A percentile compares a stretch with the other conserved stretches of the same genome.
Evolutionary conservation across 2,329 filamentous ascomycete species (phyloP).

Genomic region (Annulohypoxylon truncatum): DNA sequence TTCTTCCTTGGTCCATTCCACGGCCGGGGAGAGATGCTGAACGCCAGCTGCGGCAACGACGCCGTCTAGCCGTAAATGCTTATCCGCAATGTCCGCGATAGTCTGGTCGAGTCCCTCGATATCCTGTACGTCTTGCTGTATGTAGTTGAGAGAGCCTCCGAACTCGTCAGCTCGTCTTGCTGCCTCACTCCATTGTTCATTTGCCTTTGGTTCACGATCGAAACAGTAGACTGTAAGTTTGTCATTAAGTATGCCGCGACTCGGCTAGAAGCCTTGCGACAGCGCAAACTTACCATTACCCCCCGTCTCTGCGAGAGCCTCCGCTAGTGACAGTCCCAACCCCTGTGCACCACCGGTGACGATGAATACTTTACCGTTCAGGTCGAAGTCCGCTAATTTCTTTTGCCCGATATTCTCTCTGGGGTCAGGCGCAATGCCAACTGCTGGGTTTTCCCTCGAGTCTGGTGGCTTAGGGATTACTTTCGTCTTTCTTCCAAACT

Average conservation of each 20-base stretch:
- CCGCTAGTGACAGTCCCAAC: slow-evolving; percentile 78
- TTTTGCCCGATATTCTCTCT: slow-evolving; percentile 49
- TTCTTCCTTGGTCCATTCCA: slow-evolving; percentile 71
- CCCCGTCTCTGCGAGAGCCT: slow-evolving; percentile 79
- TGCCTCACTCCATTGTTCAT: slow-evolving; percentile 69
- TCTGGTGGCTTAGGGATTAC: slow-evolving; percentile 41
- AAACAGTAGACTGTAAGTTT: slow-evolving; percentile 64
- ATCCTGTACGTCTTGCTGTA: slow-evolving; percentile 75
- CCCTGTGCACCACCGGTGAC: slow-evolving; percentile 79
- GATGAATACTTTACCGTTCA: slow-evolving; percentile 74
- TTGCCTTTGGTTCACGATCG: slow-evolving; percentile 63
- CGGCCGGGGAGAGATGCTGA: slow-evolving; percentile 74
- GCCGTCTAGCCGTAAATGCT: slow-evolving; percentile 73
- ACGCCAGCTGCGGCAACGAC: slow-evolving; percentile 76
- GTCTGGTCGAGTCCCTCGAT: slow-evolving; percentile 67
- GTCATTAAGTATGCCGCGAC: neutral
- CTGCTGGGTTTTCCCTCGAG: slow-evolving; percentile 43
- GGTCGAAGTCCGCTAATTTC: slow-evolving; percentile 74
- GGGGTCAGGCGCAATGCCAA: slow-evolving; percentile 38
- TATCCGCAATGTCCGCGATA: slow-evolving; percentile 69
- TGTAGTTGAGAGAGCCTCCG: slow-evolving; percentile 73
- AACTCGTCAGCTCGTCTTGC: slow-evolving; percentile 70
- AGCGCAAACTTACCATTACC: slow-evolving; percentile 64
- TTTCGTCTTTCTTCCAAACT: slow-evolving; percentile 13
- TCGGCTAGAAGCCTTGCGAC: neutral